Base-by-base conservation (phyloP, 441 rosid genomes). In the Metrosideros polymorpha region DNA sequence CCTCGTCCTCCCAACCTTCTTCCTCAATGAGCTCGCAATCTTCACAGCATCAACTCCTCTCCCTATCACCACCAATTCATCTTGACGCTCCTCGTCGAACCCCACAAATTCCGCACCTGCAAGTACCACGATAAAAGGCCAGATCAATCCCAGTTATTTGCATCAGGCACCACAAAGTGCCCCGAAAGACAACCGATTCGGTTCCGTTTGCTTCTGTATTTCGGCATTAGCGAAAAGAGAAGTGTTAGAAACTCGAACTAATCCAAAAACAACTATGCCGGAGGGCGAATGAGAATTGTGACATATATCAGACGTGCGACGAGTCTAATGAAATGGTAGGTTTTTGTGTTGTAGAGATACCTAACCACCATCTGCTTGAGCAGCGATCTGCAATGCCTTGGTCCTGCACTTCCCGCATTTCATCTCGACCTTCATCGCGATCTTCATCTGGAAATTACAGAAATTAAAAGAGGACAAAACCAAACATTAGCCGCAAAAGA, bases 11-110 rank as follows among this genome's bases (percentile, higher is more conserved):
- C 94, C 96, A 82, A 93, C 91, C 87, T 94, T 93, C 91, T 93
- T 93, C 91, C 94, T 90, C 51, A 93, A 86, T 24, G 63, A 82
- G 43, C 10, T 27, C 32, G 87, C 91, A 87, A 94, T 54, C 51
- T 63, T 10, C 24, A 88, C 92, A 1, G 90, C 84, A n/a, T 92
- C 94, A 12, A 94, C 89, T 25, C 91, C 91, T 24, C 93, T 91
- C 87, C 95, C 97, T 35, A 88, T 91, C 86, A 91, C 92, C 87
- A 82, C 91, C 86, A 93, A 87, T 66, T 90, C 89, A 32, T 93
- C 95, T 85, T 87, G 92, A 79, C 89, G 55, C 12, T 89, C 89
- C 54, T 94, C 94, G 85, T 93, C 92, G 10, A 93, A 57, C 82
- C 92, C 93, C 79, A 90, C 86, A 56, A 43, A 92, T 25, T 24